phyloP scores from a whole-genome alignment of 176 grass and related monocot species.

The Guadua angustifolia region DNA sequence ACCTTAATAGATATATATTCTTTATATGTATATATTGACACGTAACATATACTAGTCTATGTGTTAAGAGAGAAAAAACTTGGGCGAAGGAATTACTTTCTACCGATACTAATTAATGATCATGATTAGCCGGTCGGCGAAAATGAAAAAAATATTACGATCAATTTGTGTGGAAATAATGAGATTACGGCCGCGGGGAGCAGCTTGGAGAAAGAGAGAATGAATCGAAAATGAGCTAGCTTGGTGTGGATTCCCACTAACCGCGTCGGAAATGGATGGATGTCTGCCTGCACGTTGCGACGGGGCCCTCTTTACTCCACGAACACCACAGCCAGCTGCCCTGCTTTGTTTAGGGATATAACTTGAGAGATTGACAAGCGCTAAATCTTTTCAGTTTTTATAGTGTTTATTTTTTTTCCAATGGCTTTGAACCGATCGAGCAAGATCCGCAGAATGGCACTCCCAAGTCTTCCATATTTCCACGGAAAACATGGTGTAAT shows the following conservation, averaged over 20 bases:
- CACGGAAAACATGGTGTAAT: too few relatives aligned
- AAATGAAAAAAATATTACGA: neutral
- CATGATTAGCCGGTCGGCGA: conserved; percentile 21
- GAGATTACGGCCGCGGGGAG: neutral
- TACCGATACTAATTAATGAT: neutral
- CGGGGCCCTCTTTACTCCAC: conserved; percentile 35
- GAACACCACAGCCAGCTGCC: neutral
- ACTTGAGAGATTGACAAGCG: neutral
- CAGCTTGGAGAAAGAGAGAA: neutral
- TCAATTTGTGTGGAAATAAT: conserved; percentile 17
- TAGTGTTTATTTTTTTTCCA: neutral
- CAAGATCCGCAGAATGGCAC: neutral
- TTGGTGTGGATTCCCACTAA: conserved; percentile 45
- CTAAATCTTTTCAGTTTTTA: neutral
- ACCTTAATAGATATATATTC: too few relatives aligned
- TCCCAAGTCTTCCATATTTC: neutral
- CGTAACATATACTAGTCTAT: too few relatives aligned
- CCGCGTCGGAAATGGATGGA: conserved; percentile 36
- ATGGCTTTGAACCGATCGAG: conserved; percentile 22
- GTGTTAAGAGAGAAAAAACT: too few relatives aligned
- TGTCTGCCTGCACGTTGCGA: conserved; percentile 54
- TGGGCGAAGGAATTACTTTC: too few relatives aligned
- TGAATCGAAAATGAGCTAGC: neutral
- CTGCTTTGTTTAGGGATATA: neutral
- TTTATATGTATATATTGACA: too few relatives aligned